Evolutionary conservation across 2,329 filamentous ascomycete species (phyloP).

Genomic region (Aureobasidium sp.): DNA sequence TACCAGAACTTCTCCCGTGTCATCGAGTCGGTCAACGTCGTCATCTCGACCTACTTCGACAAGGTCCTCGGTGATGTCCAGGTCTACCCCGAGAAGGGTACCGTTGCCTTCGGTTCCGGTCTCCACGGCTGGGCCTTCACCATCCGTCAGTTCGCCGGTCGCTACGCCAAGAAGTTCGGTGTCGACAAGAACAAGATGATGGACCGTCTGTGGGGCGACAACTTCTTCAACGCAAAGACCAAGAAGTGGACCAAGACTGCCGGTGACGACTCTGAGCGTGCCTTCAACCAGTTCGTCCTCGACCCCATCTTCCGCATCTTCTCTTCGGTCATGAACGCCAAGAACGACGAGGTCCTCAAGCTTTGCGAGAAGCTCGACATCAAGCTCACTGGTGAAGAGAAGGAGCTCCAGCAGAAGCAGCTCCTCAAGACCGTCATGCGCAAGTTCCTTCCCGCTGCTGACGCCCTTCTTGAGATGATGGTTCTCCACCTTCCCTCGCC

Average conservation of each 20-base stretch:
- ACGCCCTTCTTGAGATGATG: constrained; percentile 99
- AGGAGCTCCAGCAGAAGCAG: constrained; percentile 91
- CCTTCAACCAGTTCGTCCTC: constrained; percentile 99
- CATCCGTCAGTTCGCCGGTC: constrained; percentile 89
- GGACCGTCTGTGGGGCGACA: constrained; percentile 99
- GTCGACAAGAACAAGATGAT: constrained; percentile 99
- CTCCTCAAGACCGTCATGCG: constrained; percentile 97
- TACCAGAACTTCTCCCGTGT: constrained; percentile 99
- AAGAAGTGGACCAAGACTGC: constrained; percentile 98
- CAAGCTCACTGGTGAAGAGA: constrained; percentile 82
- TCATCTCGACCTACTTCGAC: constrained; percentile 98
- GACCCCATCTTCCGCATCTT: constrained; percentile 99
- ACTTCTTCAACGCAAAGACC: constrained; percentile 99
- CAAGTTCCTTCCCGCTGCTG: constrained; percentile 96
- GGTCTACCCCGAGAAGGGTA: constrained; percentile 96
- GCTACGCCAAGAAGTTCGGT: constrained; percentile 99
- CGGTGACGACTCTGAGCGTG: constrained; percentile 84
- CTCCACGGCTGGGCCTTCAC: constrained; percentile 99
- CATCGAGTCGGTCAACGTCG: constrained; percentile 99
- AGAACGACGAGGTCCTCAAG: constrained; percentile 79
- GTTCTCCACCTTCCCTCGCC: constrained; percentile 97
- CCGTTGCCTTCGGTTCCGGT: constrained; percentile 98
- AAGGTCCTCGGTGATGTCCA: constrained; percentile 95
- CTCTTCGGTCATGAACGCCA: constrained; percentile 93
- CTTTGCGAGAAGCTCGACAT: constrained; percentile 91